These are phyloP conservation scores for Tetrahymena borealis DNA, from an alignment of 73 alveolate genomes.

Conservation along the genomic window DNA sequence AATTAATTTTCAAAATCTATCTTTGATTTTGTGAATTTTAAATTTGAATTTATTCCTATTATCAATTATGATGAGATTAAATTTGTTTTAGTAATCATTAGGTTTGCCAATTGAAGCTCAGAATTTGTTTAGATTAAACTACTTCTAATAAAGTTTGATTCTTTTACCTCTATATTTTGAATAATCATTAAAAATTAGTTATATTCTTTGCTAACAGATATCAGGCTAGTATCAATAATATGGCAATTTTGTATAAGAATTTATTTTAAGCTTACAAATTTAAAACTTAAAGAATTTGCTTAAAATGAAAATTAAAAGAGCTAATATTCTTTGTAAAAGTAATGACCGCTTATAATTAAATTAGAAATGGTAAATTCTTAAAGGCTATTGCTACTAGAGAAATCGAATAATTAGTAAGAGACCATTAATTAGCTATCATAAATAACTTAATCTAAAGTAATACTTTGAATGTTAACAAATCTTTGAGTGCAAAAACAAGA, in stretches of 20 bases:
- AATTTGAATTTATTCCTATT: neutral
- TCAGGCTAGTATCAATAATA: no score
- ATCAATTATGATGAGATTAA: neutral
- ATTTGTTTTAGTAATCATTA: neutral
- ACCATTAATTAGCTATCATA: neutral
- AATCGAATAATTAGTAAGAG: neutral
- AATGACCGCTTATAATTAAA: neutral
- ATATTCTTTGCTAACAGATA: no score
- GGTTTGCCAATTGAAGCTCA: neutral
- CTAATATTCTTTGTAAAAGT: neutral
- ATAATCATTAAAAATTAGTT: no score
- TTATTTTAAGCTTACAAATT: neutral
- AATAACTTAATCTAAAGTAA: neutral
- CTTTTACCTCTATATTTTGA: no score
- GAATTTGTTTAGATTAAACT: neutral
- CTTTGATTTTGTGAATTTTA: neutral
- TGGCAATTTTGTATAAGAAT: neutral
- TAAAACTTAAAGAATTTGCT: neutral
- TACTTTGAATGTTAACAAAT: neutral
- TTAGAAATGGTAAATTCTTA: neutral
- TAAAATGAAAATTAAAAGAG: neutral
- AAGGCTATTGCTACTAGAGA: neutral
- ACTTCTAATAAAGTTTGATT: no score
- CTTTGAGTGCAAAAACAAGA: neutral
- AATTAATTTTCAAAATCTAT: neutral